A percentile compares a stretch with the other conserved stretches of the same genome.
Conservation (phyloP, 768 basidiomycete species). For the Chlorophyllum brunneum region DNA sequence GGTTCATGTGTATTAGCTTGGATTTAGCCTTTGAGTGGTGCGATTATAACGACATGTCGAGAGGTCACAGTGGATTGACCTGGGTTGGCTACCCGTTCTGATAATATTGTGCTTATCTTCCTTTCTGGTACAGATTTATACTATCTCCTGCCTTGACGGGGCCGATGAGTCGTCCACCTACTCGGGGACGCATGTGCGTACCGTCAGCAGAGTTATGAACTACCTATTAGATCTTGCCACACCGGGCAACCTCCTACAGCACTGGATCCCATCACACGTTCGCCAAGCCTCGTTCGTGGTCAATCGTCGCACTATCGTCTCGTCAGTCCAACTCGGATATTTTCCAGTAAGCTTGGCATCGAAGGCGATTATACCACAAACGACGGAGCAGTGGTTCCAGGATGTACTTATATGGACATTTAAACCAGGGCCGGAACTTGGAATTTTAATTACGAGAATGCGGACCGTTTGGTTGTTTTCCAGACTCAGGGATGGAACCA, state of each 20-base stretch:
- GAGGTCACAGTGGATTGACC: too few species aligned
- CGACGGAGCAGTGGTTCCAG: too few species aligned
- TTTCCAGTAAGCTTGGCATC: too few species aligned
- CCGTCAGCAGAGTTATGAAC: not conserved
- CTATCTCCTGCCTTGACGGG: too few species aligned
- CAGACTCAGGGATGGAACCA: constrained; percentile 3
- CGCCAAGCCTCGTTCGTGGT: constrained; percentile 1
- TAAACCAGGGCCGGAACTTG: constrained; percentile 1
- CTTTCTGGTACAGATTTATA: too few species aligned
- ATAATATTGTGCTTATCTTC: too few species aligned
- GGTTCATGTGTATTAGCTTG: not conserved
- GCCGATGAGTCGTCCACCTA: too few species aligned
- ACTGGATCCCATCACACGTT: constrained; percentile 5
- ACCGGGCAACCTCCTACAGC: not conserved
- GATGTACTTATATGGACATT: not conserved
- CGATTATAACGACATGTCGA: too few species aligned
- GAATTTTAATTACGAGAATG: not conserved
- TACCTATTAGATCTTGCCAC: not conserved
- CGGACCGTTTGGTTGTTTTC: not conserved
- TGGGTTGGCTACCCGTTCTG: too few species aligned
- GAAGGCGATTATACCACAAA: too few species aligned
- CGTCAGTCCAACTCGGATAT: not conserved
- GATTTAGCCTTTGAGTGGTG: not conserved
- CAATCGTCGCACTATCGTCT: not conserved
- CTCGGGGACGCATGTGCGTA: too few species aligned